Percentiles rank a stretch among this genome's conserved stretches.
These are phyloP conservation scores for Pleurotus tuoliensis DNA, from an alignment of 768 basidiomycete species.

Conservation along the genomic window DNA sequence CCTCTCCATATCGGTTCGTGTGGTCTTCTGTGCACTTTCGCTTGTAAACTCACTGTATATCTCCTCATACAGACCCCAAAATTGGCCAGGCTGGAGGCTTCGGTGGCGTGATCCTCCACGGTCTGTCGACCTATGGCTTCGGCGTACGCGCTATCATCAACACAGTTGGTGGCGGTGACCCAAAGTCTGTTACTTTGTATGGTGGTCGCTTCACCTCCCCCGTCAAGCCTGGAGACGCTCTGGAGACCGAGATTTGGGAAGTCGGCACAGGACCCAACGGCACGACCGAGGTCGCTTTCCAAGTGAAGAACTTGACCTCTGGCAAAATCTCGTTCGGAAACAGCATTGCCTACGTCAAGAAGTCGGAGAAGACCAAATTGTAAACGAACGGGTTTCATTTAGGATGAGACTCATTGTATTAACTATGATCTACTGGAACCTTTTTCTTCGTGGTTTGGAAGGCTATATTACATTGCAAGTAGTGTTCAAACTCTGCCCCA, in stretches of 20 bases:
- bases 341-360: conserved; percentile 4
- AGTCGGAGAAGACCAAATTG: conserved; percentile 13
- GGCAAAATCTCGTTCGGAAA: conserved; percentile 43
- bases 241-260: conserved; percentile 80
- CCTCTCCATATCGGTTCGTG: conserved; percentile 75
- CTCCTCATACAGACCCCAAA: conserved; percentile 49
- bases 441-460: neutral
- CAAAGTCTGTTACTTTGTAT: conserved; percentile 60
- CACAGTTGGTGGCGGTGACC: conserved; percentile 56
- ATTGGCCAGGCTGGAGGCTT: conserved; percentile 76
- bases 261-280: conserved; percentile 62
- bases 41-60: neutral
- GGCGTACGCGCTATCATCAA: conserved; percentile 73
- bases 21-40: too few species aligned
- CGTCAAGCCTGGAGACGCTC: conserved; percentile 76
- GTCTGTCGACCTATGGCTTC: conserved; percentile 79
- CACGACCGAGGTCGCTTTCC: conserved; percentile 56
- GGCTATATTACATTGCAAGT: neutral
- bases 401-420: neutral
- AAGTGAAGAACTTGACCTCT: conserved; percentile 54
- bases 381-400: neutral
- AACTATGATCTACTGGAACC: neutral
- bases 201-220: conserved; percentile 79
- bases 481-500: too few species aligned
- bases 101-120: conserved; percentile 83